Base-by-base conservation (phyloP, 306 rosid genomes). In the Trichosanthes cucumerina region DNA sequence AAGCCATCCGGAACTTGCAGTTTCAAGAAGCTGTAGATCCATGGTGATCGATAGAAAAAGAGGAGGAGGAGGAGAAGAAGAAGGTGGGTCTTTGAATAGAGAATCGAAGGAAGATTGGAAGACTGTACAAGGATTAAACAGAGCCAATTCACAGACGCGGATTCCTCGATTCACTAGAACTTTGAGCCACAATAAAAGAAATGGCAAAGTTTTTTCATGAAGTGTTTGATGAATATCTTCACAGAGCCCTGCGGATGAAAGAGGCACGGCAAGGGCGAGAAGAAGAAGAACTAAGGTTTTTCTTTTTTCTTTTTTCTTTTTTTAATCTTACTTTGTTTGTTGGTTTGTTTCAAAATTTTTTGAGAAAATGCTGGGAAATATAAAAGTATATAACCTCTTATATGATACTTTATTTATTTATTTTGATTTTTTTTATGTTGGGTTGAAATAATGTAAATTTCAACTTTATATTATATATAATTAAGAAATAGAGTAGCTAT, bases 111-210 rank as follows among this genome's bases (percentile, higher is more conserved):
- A 86, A 63, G 88, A 88, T 47, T 80, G 86, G 92, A 79, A 18
- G 14, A 86, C 81, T 2, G 82, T 81, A n/a, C 89, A 82, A 78
- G 87, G 88, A 65, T 62, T 88, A 4, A 53, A 62, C 2, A 85
- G 94, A 87, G 88, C 81, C 9, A 83, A 95, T 64, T 74, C 97
- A 47, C 2, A 82, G 4, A 46, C 88, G 41, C 81, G 73, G 78
- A 69, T 87, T 82, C 86, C 92, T 19, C 59, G 85, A 66, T 82
- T 75, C 36, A 21, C 83, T 9, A 68, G 80, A 36, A 75, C 21
- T 75, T 16, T 86, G 56, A 90, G 79, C 70, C 75, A 46, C 66
- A 65, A 65, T 65, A 28, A 83, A 75, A 87, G n/a, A 82, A 82
- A 10, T 79, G 21, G 63, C 79, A 7, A 77, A 64, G 86, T 74